Evolutionary conservation across 306 rosid species (phyloP).

Genomic region (Arachis hypogaea): DNA sequence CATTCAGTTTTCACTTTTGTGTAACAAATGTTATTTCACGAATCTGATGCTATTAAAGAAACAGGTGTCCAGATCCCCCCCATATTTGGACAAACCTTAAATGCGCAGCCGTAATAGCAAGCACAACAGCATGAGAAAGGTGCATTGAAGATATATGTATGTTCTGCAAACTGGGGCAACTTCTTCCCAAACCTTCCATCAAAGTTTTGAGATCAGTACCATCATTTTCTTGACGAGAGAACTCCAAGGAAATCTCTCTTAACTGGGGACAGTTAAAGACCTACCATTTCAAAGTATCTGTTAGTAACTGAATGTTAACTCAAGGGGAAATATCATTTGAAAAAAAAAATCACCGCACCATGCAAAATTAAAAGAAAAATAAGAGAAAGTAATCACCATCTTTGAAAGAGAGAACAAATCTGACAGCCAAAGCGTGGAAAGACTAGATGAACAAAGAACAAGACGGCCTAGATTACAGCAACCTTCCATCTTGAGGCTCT

Average conservation of each 20-base stretch:
- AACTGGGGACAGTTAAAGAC: slow-evolving; percentile 72
- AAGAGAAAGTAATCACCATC: slow-evolving; percentile 56
- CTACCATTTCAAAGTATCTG: slow-evolving; percentile 41
- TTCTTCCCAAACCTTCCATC: slow-evolving; percentile 68
- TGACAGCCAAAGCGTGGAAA: slow-evolving; percentile 78
- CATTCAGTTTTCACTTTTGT: neutral
- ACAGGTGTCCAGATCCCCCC: neutral
- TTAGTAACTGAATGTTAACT: slow-evolving; percentile 8
- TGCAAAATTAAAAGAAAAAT: neutral
- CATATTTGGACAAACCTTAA: slow-evolving; percentile 54
- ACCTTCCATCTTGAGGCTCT: slow-evolving; percentile 76
- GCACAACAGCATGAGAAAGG: slow-evolving; percentile 73
- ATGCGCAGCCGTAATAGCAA: slow-evolving; percentile 70
- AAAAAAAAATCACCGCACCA: neutral
- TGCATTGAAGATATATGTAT: slow-evolving; percentile 69
- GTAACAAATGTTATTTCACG: neutral
- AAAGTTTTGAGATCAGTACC: slow-evolving; percentile 56
- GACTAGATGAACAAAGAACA: slow-evolving; percentile 67
- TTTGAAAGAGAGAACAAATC: slow-evolving; percentile 70
- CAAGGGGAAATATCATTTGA: neutral
- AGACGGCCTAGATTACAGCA: slow-evolving; percentile 68
- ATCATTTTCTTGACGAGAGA: slow-evolving; percentile 65
- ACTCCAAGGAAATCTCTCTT: slow-evolving; percentile 70
- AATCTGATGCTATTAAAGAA: neutral
- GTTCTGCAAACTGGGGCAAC: slow-evolving; percentile 71